Base-by-base conservation (phyloP, 1,284 basidiomycete genomes). In the Leccinum insigne region DNA sequence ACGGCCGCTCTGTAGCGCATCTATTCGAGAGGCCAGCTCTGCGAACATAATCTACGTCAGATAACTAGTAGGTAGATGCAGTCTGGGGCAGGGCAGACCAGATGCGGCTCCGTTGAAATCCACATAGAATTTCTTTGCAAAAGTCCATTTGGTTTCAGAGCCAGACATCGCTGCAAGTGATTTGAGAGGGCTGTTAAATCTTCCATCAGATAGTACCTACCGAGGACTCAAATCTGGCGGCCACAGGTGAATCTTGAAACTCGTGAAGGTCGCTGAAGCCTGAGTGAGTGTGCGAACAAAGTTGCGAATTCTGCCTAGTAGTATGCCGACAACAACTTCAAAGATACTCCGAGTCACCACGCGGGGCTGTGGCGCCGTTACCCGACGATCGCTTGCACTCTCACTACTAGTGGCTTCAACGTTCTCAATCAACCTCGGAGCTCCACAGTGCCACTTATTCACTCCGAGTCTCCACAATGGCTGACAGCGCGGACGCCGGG, bases 21-120 rank as follows among this genome's bases (percentile, higher is more conserved):
- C 68, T 32, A 79, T 61, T 23, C 72, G 75, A 0, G 69, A 65
- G n/a, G 65, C 59, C 52, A 80, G 61, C 18, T 73, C 78, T 79
- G 23, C 29, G 9, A 26, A 54, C 2, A 56, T 16, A 9, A 21
- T 7, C 18, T 60, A n/a, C 14, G 49, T 78, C 35, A 76, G 68
- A 66, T 52, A 23, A 38, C 40, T 32, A 64, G 54, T 29, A 64
- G 57, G 7, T 38, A 21, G 4, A 23, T 11, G 13, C 7, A 7
- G 16, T 29, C 38, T 14, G 54, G 21, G 21, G 6, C 7, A 42
- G 35, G 57, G 21, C 73, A 63, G 47, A 76, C 75, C 76, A 58
- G 75, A 74, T 40, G 66, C 67, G 10, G 67, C 57, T 1, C 18
- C 64, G 40, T 69, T 71, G 62, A 76, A 76, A 54, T 73, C 68